These are phyloP conservation scores for Dothistroma pini DNA, from an alignment of 2,329 filamentous ascomycete species.

Conservation along the genomic window DNA sequence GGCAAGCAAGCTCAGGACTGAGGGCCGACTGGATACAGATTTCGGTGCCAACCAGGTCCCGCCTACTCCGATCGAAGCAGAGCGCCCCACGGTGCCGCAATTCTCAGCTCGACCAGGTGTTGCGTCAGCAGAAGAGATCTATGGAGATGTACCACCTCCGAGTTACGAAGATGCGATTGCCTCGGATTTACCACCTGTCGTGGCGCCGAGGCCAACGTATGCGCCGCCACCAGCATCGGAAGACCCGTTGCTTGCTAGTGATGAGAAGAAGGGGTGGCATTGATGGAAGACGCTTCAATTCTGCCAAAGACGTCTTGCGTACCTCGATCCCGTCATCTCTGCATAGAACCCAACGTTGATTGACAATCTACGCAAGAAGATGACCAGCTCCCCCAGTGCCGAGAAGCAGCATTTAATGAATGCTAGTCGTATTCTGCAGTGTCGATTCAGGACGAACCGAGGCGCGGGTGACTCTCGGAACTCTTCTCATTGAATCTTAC, in stretches of 20 bases:
- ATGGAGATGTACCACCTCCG: conserved; percentile 67
- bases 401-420: too few species aligned
- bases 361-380: too few species aligned
- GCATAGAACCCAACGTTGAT: neutral
- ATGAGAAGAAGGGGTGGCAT: conserved; percentile 33
- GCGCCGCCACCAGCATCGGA: conserved; percentile 39
- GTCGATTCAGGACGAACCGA: too few species aligned
- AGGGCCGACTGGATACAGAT: conserved; percentile 22
- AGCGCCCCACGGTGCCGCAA: conserved; percentile 5
- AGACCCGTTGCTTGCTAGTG: conserved; percentile 28
- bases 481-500: too few species aligned
- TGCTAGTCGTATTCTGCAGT: too few species aligned
- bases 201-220: conserved; percentile 68
- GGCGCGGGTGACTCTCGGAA: too few species aligned
- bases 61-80: conserved; percentile 22
- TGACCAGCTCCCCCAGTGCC: too few species aligned
- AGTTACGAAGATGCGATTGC: conserved; percentile 94
- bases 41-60: conserved; percentile 28
- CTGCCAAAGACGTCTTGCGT: neutral
- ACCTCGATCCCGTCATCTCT: neutral
- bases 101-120: conserved; percentile 17
- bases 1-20: conserved; percentile 25
- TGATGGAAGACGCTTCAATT: neutral
- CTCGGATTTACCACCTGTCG: conserved; percentile 68
- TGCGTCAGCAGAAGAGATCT: conserved; percentile 11